Evolutionary conservation across 2,329 filamentous ascomycete genomes (phyloP).

Genomic region (Atkinsonella texensis): DNA sequence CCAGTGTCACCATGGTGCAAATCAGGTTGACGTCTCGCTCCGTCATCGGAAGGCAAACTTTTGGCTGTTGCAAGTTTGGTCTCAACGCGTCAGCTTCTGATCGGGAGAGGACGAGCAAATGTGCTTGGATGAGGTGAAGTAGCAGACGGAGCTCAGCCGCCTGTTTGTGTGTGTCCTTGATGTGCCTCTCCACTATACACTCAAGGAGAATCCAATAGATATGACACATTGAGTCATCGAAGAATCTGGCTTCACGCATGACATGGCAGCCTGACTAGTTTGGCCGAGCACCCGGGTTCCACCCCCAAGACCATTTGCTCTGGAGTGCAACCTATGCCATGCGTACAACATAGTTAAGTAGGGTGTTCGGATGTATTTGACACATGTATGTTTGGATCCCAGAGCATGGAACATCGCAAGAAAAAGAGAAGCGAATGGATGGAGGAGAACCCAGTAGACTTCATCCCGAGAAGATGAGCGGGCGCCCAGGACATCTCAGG

Average conservation of each 20-base stretch:
- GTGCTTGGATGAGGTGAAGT: background rate
- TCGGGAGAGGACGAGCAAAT: background rate
- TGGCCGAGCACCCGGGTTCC: background rate
- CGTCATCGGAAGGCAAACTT: background rate
- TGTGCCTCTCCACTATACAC: background rate
- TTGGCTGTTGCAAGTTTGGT: background rate
- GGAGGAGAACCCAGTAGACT: slow-evolving; percentile 11
- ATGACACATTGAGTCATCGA: background rate
- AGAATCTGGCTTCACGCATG: background rate
- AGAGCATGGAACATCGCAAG: slow-evolving; percentile 2
- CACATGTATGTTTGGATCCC: background rate
- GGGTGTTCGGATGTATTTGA: background rate
- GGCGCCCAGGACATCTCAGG: background rate
- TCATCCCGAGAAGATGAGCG: background rate
- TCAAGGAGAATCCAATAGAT: background rate
- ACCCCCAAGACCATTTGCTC: background rate
- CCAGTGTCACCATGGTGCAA: slow-evolving; percentile 4
- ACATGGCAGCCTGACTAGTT: background rate
- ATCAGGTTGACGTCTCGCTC: background rate
- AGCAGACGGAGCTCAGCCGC: background rate
- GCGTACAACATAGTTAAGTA: background rate
- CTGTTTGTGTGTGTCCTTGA: background rate
- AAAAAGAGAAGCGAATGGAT: slow-evolving; percentile 31
- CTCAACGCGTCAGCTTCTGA: background rate
- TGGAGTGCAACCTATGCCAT: background rate